Conservation (phyloP, 73 alveolate species). For the Paraurostyla sp. region DNA sequence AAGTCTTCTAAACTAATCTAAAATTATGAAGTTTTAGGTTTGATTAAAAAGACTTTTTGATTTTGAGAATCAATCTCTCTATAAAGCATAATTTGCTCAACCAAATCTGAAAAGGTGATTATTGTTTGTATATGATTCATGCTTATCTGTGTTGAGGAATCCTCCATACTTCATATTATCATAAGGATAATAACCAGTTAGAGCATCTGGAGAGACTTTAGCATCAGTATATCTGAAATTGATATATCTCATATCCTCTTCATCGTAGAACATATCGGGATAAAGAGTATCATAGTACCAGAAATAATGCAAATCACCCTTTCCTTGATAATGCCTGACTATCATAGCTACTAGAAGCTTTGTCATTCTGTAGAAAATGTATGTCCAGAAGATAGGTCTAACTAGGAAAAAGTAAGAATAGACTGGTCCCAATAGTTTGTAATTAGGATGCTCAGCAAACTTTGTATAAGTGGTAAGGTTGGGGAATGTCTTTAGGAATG, state of each 20-base stretch:
- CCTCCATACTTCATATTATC: constrained; percentile 62
- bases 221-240: constrained; percentile 74
- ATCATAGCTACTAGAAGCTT: constrained; percentile 38
- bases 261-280: constrained; percentile 72
- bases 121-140: too few species aligned
- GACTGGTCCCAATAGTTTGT: constrained; percentile 70
- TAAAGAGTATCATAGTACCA: constrained; percentile 74
- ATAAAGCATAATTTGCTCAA: too few species aligned
- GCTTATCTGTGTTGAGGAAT: not conserved
- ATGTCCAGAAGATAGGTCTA: constrained; percentile 66
- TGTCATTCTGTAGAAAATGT: constrained; percentile 66
- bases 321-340: constrained; percentile 57
- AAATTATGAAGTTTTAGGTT: not conserved
- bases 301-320: constrained; percentile 64
- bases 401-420: constrained; percentile 28
- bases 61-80: too few species aligned
- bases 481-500: constrained; percentile 67
- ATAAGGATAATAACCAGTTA: constrained; percentile 74
- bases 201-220: constrained; percentile 70
- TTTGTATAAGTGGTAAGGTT: constrained; percentile 38
- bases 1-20: not conserved
- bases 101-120: too few species aligned
- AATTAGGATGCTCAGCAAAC: constrained; percentile 69
- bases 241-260: constrained; percentile 73
- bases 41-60: not conserved